Base-by-base conservation (phyloP, 2,329 filamentous ascomycete genomes). In the Colletotrichum australisinense region DNA sequence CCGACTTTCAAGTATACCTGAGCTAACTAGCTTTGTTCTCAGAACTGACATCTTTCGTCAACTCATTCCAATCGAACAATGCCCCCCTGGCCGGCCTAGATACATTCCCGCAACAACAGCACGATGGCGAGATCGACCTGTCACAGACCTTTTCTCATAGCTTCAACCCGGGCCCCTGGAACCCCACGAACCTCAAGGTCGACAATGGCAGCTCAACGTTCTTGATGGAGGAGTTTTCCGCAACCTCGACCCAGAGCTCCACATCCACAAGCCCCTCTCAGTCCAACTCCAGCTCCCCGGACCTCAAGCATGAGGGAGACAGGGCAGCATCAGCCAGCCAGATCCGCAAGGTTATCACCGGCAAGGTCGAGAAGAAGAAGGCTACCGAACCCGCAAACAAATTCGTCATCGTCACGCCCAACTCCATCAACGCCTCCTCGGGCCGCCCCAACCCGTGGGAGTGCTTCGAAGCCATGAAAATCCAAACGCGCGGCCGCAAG, bases 401-500 rank as follows among this genome's bases (percentile, higher is more conserved):
- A 68, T 89, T 90, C 77, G 84, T 90, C 76, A 88, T 90, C 72
- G 84, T 90, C 67, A 90, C 88, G 1, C 88, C 88, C 4, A 86
- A 84, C 52, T 86, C 86, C 28, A 89, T 90, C 79, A 85, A 83
- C 75, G 85, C 86, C n/a, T 84, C 86, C 66, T 83, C 84, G 22
- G 86, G 86, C 59, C 85, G 84, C 55, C 83, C 85, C 55, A 89
- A 89, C 77, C 85, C 85, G 0, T 90, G 85, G 72, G 88, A 90
- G 71, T 89, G 88, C 76, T 87, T 89, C 77, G 88, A 90, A 76
- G 85, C 84, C 19, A 84, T 87, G 81, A 83, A 86, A 28, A 84
- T 86, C 6, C 87, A 87, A 8, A 88, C 89, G 74, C 85, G 87
- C 67, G 89, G 89, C 2, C 84, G 89, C 64, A 90, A 90, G 77